phyloP scores from a whole-genome alignment of 139 green algal genomes.

The Trebouxia sp. region DNA sequence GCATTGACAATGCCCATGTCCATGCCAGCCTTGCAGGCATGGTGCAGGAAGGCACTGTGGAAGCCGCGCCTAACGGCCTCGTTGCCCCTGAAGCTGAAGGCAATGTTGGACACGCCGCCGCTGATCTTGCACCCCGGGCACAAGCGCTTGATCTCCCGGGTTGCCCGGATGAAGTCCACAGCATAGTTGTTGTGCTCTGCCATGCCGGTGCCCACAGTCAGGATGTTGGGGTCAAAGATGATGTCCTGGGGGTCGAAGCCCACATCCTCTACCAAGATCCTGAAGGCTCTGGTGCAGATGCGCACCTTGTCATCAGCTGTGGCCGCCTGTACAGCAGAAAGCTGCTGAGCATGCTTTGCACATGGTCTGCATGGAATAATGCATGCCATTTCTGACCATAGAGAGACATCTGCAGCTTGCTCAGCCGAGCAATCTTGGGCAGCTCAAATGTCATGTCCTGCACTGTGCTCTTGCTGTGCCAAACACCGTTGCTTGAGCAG shows the following conservation, averaged over 20 bases:
- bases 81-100: slow-evolving; percentile 98
- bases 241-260: slow-evolving; percentile 96
- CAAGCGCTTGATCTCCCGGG: slow-evolving; percentile 90
- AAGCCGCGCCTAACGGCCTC: slow-evolving; percentile 92
- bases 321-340: slow-evolving; percentile 1
- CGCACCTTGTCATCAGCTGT: slow-evolving; percentile 59
- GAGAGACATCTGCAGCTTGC: background rate
- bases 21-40: slow-evolving; percentile 95
- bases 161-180: slow-evolving; percentile 97
- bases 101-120: slow-evolving; percentile 97
- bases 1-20: slow-evolving; percentile 99
- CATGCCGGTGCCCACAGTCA: slow-evolving; percentile 96
- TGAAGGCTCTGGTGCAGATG: slow-evolving; percentile 95
- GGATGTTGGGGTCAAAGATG: slow-evolving; percentile 99
- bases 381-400: too few species aligned
- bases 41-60: slow-evolving; percentile 94
- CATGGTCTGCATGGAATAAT: too few species aligned
- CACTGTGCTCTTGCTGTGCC: too few species aligned
- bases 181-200: slow-evolving; percentile 99
- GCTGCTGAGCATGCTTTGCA: too few species aligned
- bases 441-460: too few species aligned
- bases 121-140: slow-evolving; percentile 95
- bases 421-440: too few species aligned
- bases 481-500: too few species aligned
- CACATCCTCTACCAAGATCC: slow-evolving; percentile 94